Percentiles rank a stretch among this genome's conserved stretches.
Evolutionary conservation across 805 yeast genomes (phyloP).

Genomic region (Monosporozyma servazzii): DNA sequence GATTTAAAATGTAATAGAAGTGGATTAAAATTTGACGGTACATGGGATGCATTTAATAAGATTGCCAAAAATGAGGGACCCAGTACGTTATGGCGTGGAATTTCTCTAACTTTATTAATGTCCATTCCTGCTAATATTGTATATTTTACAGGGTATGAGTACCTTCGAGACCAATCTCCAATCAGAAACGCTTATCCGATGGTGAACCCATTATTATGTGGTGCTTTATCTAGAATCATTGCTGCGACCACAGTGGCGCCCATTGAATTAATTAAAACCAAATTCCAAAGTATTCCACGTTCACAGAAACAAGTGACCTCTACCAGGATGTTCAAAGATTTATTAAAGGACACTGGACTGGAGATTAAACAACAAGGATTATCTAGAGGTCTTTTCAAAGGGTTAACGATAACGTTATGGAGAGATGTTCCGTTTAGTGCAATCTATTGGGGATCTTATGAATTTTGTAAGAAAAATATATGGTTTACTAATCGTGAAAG

Average conservation of each 20-base stretch:
- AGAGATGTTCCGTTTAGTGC: slow-evolving; percentile 97
- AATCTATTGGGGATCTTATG: slow-evolving; percentile 87
- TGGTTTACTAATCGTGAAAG: slow-evolving; percentile 4
- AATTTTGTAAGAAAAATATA: slow-evolving; percentile 34
- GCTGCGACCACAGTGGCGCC: slow-evolving; percentile 87
- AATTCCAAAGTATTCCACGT: slow-evolving; percentile 81
- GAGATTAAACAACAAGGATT: slow-evolving; percentile 50
- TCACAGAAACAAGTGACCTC: slow-evolving; percentile 22
- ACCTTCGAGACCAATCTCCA: slow-evolving; percentile 67
- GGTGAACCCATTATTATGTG: slow-evolving; percentile 73
- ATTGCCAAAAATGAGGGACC: slow-evolving; percentile 70
- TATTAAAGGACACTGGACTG: slow-evolving; percentile 43
- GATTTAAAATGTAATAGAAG: slow-evolving; percentile 26
- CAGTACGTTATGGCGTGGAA: slow-evolving; percentile 78
- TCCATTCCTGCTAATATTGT: slow-evolving; percentile 89
- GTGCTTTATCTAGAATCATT: slow-evolving; percentile 69
- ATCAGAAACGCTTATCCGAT: slow-evolving; percentile 30
- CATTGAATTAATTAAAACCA: slow-evolving; percentile 73
- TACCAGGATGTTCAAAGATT: slow-evolving; percentile 32
- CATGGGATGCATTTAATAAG: slow-evolving; percentile 60
- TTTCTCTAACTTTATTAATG: slow-evolving; percentile 74
- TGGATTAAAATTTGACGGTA: slow-evolving; percentile 43
- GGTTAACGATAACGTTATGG: slow-evolving; percentile 83
- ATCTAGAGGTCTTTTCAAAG: slow-evolving; percentile 60
- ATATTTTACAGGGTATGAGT: slow-evolving; percentile 89